Base-by-base conservation (phyloP, 345 rosid genomes). In the Citrus australasica region DNA sequence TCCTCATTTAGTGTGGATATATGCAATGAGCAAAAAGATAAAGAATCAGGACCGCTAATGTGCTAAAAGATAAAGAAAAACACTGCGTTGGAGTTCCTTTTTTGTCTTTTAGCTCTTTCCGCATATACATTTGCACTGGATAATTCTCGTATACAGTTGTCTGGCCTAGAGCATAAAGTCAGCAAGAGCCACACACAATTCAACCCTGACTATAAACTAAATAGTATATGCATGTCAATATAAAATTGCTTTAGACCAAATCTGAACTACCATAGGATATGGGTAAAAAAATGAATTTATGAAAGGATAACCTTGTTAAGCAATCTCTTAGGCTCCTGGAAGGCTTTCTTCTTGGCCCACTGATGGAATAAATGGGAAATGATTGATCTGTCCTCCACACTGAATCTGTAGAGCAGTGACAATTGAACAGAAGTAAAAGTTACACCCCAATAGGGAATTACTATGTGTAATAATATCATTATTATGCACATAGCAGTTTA, bases 301-400 rank as follows among this genome's bases (percentile, higher is more conserved):
- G 6, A 40, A 35, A 71, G n/a, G 63, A 66, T 81, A 65, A 91
- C 99, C 91, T 95, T 95, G 86, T 84, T 88, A 79, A 93, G 88
- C 82, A 95, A 87, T 78, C 98, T 93, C 87, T 83, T 91, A 21
- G 98, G 97, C 19, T 90, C 91, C 74, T 91, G 93, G 82, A 95
- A 95, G 61, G 99, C 99, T 81, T 75, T 83, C 86, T 88, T 95
- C 90, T 89, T 95, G 60, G 98, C 99, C 99, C 99, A 95, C 78
- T 86, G 90, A 84, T 88, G 97, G 82, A 95, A 95, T 79, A 95
- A 68, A 83, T 95, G 99, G 56, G 99, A 93, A 82, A 95, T 89
- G 66, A 91, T 80, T 67, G 90, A 87, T 77, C 99, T 91, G 22
- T 90, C 96, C 73, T 91, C 97, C 78, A 91, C 94, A 64, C 80